Evolutionary conservation across 108 stramenopile species (phyloP), one percentile per base, ranked within the genome.

Genomic region (Asterionellopsis glacialis): DNA sequence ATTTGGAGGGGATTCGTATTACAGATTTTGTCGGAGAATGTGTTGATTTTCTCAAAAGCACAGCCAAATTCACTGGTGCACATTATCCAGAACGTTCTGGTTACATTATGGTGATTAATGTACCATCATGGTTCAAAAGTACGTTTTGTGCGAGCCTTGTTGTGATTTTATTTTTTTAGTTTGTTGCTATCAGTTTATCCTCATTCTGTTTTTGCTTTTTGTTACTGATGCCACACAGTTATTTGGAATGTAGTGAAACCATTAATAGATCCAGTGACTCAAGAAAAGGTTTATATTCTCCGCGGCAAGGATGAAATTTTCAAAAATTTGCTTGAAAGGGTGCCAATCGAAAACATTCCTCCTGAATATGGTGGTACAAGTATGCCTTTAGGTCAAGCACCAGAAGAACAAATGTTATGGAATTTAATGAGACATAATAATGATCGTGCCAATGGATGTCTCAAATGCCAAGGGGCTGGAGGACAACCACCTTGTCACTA

Each of bases 11-110:
- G 6, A 81, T 87, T 57, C 62, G 80, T 4, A 54, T 91, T 57
- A 74, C 43, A 38, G 90, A 91, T 60, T 84, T 91, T 82, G 86
- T 76, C 1, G 90, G 86, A 13, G 86, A 87, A 14, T 71, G 71
- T 19, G 73, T 88, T 14, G 84, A 87, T 28, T 87, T 82, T 70
- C 82, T 85, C 51, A 79, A 82, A 42, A 64, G 58, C 26, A 72
- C 77, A 25, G 63, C 73, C 13, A 51, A 69, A 13, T 81, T 87
- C 41, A 78, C 82, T 11, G 76, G 63, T 7, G 55, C 65, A 21
- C 85, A 91, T 65, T 91, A 87, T 72, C 90, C 90, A 13, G 90
- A 91, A 62, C 73, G 89, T 24, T 71, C 76, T 18, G 83, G 84
- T 5, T 57, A 47, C 26, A 76, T 84, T 14, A 77, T 72, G 54